Percentiles rank a stretch among this genome's conserved stretches.
phyloP scores from a whole-genome alignment of 2,329 filamentous ascomycete species.

The Hortaea werneckii region DNA sequence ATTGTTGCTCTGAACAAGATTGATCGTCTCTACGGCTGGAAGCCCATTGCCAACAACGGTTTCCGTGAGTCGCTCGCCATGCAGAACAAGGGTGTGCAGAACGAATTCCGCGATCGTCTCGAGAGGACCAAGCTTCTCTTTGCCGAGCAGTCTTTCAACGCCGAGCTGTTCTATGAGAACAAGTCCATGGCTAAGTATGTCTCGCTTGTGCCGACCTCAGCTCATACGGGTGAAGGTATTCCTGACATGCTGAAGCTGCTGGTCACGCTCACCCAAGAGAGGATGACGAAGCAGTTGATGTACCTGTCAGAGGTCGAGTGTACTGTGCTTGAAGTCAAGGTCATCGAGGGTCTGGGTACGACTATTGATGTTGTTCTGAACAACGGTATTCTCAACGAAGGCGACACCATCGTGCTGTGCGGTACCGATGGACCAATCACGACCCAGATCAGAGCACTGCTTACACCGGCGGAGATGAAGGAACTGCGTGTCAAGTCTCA shows the following conservation, averaged over 20 bases:
- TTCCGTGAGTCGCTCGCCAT: slow-evolving; percentile 85
- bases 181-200: slow-evolving; percentile 92
- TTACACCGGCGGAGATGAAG: slow-evolving; percentile 86
- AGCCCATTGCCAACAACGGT: slow-evolving; percentile 96
- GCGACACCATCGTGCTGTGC: slow-evolving; percentile 87
- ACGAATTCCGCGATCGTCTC: slow-evolving; percentile 85
- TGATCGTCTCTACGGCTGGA: slow-evolving; percentile 98
- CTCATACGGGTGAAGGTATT: slow-evolving; percentile 97
- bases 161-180: slow-evolving; percentile 94
- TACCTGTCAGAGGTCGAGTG: slow-evolving; percentile 96
- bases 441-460: slow-evolving; percentile 86
- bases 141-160: slow-evolving; percentile 94
- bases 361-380: slow-evolving; percentile 96
- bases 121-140: slow-evolving; percentile 89
- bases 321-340: slow-evolving; percentile 97
- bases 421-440: slow-evolving; percentile 93
- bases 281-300: slow-evolving; percentile 96
- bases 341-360: slow-evolving; percentile 96
- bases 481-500: slow-evolving; percentile 90
- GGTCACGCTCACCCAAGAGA: slow-evolving; percentile 82
- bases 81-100: slow-evolving; percentile 87
- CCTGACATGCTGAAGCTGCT: slow-evolving; percentile 98
- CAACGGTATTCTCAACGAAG: slow-evolving; percentile 89
- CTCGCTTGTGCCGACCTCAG: slow-evolving; percentile 93
- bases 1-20: slow-evolving; percentile 99